phyloP scores from a whole-genome alignment of 106 monocot species.

The Platanthera guangdongensis region DNA sequence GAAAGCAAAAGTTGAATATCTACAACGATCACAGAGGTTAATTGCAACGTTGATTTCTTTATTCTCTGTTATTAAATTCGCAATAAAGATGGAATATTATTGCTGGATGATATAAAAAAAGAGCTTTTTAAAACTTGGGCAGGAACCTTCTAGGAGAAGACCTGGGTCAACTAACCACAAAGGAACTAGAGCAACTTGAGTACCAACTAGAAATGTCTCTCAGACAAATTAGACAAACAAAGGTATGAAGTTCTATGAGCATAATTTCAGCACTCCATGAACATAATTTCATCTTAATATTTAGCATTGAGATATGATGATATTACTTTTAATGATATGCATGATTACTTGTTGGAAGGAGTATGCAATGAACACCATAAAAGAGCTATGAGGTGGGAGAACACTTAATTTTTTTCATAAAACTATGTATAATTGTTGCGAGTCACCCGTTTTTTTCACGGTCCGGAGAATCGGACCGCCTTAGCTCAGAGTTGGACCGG shows the following conservation, averaged over 20 bases:
- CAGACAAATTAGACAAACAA: constrained; percentile 53
- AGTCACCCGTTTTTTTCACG: too few species aligned
- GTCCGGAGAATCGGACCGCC: too few species aligned
- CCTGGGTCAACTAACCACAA: constrained; percentile 32
- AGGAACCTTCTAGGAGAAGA: constrained; percentile 82
- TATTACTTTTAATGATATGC: too few species aligned
- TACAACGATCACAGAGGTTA: constrained; percentile 60
- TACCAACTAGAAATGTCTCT: constrained; percentile 56
- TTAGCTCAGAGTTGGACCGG: too few species aligned
- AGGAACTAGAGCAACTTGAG: constrained; percentile 71
- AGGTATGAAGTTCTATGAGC: constrained; percentile 23
- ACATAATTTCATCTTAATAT: background rate
- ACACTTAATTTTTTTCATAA: too few species aligned
- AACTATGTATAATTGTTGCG: too few species aligned
- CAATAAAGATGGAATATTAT: background rate
- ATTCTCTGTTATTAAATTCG: background rate
- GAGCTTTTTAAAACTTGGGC: background rate
- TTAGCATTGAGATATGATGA: too few species aligned
- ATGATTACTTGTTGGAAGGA: too few species aligned
- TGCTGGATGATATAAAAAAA: background rate
- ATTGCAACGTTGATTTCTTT: background rate
- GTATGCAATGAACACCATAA: too few species aligned
- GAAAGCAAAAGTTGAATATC: constrained; percentile 46
- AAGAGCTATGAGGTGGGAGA: too few species aligned
- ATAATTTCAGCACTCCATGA: background rate